phyloP scores from a whole-genome alignment of 2,329 filamentous ascomycete species.

The Exserohilum rostratum region DNA sequence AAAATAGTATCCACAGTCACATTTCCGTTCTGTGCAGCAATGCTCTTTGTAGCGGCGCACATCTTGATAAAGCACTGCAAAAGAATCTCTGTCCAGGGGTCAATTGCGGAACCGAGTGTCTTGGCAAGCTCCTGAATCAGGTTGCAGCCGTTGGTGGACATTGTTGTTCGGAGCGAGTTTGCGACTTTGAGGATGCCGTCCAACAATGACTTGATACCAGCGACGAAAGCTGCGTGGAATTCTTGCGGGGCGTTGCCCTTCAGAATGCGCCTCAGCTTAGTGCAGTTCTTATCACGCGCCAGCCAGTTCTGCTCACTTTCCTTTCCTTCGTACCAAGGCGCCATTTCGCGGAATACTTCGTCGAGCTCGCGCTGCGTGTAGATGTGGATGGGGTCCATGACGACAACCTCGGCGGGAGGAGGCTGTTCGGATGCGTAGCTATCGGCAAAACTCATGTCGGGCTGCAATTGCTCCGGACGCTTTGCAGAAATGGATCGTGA shows the following conservation, averaged over 20 bases:
- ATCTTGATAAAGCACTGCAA: conserved; percentile 90
- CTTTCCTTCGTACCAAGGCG: conserved; percentile 79
- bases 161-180: conserved; percentile 83
- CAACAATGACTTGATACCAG: conserved; percentile 73
- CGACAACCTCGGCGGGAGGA: conserved; percentile 68
- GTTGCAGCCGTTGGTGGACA: conserved; percentile 84
- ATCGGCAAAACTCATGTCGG: conserved; percentile 53
- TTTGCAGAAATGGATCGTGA: conserved; percentile 40
- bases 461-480: conserved; percentile 45
- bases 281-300: conserved; percentile 79
- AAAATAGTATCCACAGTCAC: conserved; percentile 80
- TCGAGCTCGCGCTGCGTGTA: conserved; percentile 88
- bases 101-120: conserved; percentile 76
- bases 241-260: conserved; percentile 84
- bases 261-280: conserved; percentile 76
- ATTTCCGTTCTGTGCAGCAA: conserved; percentile 83
- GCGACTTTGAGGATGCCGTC: conserved; percentile 89
- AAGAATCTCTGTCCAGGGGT: conserved; percentile 87
- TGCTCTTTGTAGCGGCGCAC: conserved; percentile 89
- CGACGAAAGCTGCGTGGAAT: conserved; percentile 73
- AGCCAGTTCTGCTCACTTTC: conserved; percentile 93
- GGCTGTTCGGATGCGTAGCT: conserved; percentile 60
- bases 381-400: conserved; percentile 80
- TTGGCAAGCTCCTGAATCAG: conserved; percentile 84
- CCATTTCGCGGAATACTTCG: conserved; percentile 83